phyloP scores from a whole-genome alignment of 2,329 filamentous ascomycete species.

The Claviceps monticola region DNA sequence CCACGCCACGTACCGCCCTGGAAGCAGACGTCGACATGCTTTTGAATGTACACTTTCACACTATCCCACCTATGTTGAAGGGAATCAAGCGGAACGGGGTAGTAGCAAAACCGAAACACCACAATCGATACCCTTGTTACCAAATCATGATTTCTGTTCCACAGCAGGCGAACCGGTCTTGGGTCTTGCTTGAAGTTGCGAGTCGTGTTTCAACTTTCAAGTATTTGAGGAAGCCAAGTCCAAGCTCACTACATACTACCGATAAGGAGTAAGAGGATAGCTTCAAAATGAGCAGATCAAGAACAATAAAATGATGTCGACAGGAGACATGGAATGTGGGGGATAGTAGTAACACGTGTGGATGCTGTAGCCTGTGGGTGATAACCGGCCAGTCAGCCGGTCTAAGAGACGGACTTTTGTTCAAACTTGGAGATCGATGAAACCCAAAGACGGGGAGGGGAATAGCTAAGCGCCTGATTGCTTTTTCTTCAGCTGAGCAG shows the following conservation, averaged over 20 bases:
- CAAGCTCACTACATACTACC: too few species aligned
- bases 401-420: too few species aligned
- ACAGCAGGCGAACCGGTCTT: background rate
- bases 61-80: background rate
- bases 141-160: background rate
- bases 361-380: background rate
- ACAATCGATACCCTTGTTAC: background rate
- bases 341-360: background rate
- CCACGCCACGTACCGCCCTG: conserved; percentile 58
- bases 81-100: background rate
- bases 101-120: background rate
- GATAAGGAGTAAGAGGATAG: background rate
- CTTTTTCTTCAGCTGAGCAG: too few species aligned
- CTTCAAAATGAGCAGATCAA: background rate
- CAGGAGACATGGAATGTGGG: background rate
- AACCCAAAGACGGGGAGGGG: too few species aligned
- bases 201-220: background rate
- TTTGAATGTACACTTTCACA: background rate
- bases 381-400: background rate
- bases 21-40: conserved; percentile 27
- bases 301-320: background rate
- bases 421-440: too few species aligned
- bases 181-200: background rate
- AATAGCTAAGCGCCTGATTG: too few species aligned
- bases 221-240: too few species aligned